These are phyloP conservation scores for Wallacemonas sp. DNA, from an alignment of 208 protist species.

Conservation along the genomic window DNA sequence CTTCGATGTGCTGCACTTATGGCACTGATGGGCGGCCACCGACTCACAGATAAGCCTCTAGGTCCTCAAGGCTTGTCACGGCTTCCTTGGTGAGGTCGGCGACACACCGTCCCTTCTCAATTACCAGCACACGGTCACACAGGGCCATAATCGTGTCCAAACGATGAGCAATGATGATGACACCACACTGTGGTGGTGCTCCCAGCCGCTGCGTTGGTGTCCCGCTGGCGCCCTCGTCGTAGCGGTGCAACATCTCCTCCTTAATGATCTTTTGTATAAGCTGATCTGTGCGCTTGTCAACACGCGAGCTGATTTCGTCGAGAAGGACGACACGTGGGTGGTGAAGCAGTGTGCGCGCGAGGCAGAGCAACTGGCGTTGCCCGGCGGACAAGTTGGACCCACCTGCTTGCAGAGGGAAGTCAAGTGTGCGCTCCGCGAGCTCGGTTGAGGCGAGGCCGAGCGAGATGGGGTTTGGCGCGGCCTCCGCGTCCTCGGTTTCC, in stretches of 20 bases:
- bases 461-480: neutral
- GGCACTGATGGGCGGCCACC: neutral
- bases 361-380: constrained; percentile 95
- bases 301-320: constrained; percentile 94
- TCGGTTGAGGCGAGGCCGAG: neutral
- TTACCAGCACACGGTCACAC: constrained; percentile 89
- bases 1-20: neutral
- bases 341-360: constrained; percentile 95
- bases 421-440: constrained; percentile 29
- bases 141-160: constrained; percentile 94
- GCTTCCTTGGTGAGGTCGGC: constrained; percentile 48
- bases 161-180: constrained; percentile 96
- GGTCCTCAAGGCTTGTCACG: constrained; percentile 36
- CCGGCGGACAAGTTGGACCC: constrained; percentile 93
- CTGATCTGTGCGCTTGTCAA: constrained; percentile 80
- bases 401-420: constrained; percentile 47
- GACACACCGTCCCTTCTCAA: constrained; percentile 49
- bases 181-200: constrained; percentile 62
- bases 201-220: neutral
- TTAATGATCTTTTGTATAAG: constrained; percentile 93
- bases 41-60: constrained; percentile 46
- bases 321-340: constrained; percentile 90
- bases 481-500: neutral
- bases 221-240: neutral
- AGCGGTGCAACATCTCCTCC: constrained; percentile 48